Percentiles rank a stretch among this genome's conserved stretches.
Evolutionary conservation across 352 stramenopile species (phyloP).

Genomic region (Phytophthora megakarya): DNA sequence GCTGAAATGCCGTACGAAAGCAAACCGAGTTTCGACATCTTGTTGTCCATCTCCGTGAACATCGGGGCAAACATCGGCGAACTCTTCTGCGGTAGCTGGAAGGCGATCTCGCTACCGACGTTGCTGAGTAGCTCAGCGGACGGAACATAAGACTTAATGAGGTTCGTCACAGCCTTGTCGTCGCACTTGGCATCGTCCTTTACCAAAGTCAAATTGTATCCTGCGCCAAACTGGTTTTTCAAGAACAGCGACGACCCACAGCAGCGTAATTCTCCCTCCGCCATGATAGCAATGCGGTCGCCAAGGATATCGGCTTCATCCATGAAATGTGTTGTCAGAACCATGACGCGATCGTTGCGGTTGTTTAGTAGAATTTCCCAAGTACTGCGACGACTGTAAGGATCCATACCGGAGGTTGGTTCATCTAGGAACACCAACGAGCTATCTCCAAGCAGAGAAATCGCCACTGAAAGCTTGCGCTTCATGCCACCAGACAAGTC

Average conservation of each 20-base stretch:
- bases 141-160: slow-evolving; percentile 34
- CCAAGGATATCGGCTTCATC: slow-evolving; percentile 83
- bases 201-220: slow-evolving; percentile 63
- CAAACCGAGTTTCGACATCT: slow-evolving; percentile 35
- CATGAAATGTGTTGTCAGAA: slow-evolving; percentile 95
- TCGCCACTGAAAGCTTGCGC: slow-evolving; percentile 85
- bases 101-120: slow-evolving; percentile 62
- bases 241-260: slow-evolving; percentile 73
- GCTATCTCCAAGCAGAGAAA: slow-evolving; percentile 87
- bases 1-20: slow-evolving; percentile 70
- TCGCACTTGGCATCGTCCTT: slow-evolving; percentile 41
- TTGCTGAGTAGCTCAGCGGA: slow-evolving; percentile 52
- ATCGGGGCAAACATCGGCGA: slow-evolving; percentile 50
- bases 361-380: slow-evolving; percentile 75
- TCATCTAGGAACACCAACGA: slow-evolving; percentile 85
- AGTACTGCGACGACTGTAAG: slow-evolving; percentile 92
- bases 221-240: slow-evolving; percentile 62
- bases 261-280: slow-evolving; percentile 61
- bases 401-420: slow-evolving; percentile 94
- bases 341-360: slow-evolving; percentile 56
- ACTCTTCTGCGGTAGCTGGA: slow-evolving; percentile 52
- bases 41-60: slow-evolving; percentile 53
- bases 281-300: slow-evolving; percentile 81
- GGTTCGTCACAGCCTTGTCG: slow-evolving; percentile 24
- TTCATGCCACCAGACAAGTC: slow-evolving; percentile 86